phyloP scores from a whole-genome alignment of 257 asterid genomes.

The Orobanche coerulescens region DNA sequence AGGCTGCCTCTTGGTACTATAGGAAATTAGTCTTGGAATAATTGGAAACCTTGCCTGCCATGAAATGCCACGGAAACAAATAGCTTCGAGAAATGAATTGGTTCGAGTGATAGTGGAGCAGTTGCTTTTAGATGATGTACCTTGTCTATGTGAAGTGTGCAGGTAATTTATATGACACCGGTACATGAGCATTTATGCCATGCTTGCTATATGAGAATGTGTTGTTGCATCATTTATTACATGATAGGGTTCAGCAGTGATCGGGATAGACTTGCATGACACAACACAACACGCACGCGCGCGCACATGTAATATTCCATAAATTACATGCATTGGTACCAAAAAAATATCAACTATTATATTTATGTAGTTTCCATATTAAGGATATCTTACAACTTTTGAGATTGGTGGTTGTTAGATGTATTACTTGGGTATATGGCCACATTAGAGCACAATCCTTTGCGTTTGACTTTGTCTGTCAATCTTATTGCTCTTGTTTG shows the following conservation, averaged over 20 bases:
- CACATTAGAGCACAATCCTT: background rate
- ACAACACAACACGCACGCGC: too few relatives aligned
- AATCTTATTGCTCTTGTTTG: conserved; percentile 11
- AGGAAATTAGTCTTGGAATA: conserved; percentile 95
- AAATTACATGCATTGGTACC: background rate
- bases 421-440: background rate
- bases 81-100: conserved; percentile 57
- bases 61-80: conserved; percentile 45
- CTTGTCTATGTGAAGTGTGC: conserved; percentile 85
- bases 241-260: background rate
- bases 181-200: background rate
- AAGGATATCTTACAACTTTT: background rate
- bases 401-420: conserved; percentile 6
- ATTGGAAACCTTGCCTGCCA: conserved; percentile 94
- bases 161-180: conserved; percentile 41
- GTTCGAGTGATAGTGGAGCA: conserved; percentile 54
- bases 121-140: conserved; percentile 63
- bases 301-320: background rate
- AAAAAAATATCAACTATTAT: background rate
- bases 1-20: conserved; percentile 24
- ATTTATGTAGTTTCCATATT: background rate
- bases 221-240: background rate
- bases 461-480: conserved; percentile 1
- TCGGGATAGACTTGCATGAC: background rate
- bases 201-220: background rate